Conservation (phyloP, 768 basidiomycete genomes). For the Naematelia encephala region DNA sequence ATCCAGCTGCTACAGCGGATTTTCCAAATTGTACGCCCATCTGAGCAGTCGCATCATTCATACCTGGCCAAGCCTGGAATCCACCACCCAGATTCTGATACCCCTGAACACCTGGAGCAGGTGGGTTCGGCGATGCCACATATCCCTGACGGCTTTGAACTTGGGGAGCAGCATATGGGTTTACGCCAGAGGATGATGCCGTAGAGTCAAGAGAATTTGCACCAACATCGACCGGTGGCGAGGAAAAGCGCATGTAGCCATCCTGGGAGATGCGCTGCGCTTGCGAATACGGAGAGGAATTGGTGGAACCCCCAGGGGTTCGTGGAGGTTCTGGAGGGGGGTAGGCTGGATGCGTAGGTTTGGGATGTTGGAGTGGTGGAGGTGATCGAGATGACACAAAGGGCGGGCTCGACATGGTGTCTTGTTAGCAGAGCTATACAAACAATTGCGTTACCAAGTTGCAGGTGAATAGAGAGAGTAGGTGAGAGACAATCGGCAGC, state of each 20-base stretch:
- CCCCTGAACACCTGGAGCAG: neutral
- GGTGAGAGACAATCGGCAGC: neutral
- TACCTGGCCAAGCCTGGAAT: conserved; percentile 56
- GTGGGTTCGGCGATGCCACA: conserved; percentile 1
- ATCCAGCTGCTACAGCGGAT: conserved; percentile 85
- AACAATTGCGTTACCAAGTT: too few relatives aligned
- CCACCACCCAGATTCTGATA: conserved; percentile 19
- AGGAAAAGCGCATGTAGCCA: conserved; percentile 43
- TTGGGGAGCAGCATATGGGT: conserved; percentile 17
- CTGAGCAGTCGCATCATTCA: conserved; percentile 90
- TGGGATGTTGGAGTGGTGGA: conserved; percentile 50
- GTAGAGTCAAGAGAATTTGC: conserved; percentile 10
- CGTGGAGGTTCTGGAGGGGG: conserved; percentile 49
- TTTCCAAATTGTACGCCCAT: conserved; percentile 94
- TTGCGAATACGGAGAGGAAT: conserved; percentile 47
- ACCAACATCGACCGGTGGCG: conserved; percentile 33
- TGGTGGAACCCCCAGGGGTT: conserved; percentile 37
- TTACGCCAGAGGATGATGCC: conserved; percentile 19
- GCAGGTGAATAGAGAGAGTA: neutral
- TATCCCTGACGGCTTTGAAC: conserved; percentile 21
- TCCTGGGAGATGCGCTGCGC: conserved; percentile 46
- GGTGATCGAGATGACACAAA: conserved; percentile 47
- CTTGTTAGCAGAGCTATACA: too few relatives aligned
- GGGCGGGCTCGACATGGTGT: conserved; percentile 31
- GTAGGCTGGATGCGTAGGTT: conserved; percentile 49